Evolutionary conservation across 768 basidiomycete genomes (phyloP), one percentile per base, ranked within the genome.

Genomic region (Solioccasus polychromus): DNA sequence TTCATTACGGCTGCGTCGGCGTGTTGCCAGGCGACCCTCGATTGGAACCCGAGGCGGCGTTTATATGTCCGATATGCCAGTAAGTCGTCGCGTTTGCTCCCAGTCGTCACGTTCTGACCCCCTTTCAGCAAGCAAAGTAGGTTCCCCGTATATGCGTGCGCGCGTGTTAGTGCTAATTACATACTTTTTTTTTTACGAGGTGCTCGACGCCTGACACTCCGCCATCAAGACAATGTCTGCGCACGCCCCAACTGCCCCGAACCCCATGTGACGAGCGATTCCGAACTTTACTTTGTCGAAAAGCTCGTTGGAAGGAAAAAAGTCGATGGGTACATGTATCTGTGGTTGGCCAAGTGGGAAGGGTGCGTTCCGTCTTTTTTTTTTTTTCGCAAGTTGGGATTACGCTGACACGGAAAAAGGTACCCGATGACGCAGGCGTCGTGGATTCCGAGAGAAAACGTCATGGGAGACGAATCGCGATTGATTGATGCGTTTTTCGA

Each of bases 1-100:
- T 74, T 44, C 78, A 80, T 44, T 75, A 71, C 44, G 78, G 74
- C 6, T 80, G 78, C 45, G 70, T 72, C 22, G 77, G 71, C 14
- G 60, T 79, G 30, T 44, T 38, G 11, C 35, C 58, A 3, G 59
- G 54, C 0, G 77, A 80, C 48, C 44, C 56, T 2, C 64, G 74
- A n/a, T 45, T 74, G 23, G 59, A 63, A 29, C 51, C 51, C 6
- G 51, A 25, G 0, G 60, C 56, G 10, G 46, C 53, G 24, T 78
- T 74, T 47, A 49, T 54, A 14, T 80, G 78, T 48, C 78, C 75
- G 12, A 54, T 64, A 8, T 80, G 78, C 53, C 35, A 40, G 64
- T 66, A 44, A 53, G 64, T 55, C 3, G 64, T 55, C 3, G 4
- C 6, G 30, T 23, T 29, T 3, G 5, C 9, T n/a, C 32, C 32